These are phyloP conservation scores for Phytophthora brassicae DNA, from an alignment of 352 stramenopile species.

Conservation along the genomic window DNA sequence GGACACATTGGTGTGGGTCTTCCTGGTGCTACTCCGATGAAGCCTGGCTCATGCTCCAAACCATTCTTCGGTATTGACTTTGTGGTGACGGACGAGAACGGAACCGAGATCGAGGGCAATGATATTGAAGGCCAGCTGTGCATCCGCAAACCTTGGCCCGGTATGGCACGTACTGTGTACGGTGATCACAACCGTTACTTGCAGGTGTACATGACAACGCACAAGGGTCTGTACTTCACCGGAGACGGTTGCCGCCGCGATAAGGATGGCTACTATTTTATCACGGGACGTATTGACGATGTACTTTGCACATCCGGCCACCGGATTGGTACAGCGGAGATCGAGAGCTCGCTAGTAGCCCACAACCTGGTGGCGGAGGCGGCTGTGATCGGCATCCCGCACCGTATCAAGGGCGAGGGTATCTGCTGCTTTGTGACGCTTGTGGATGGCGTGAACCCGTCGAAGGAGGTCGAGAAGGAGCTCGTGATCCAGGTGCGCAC, in stretches of 20 bases:
- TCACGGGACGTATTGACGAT: conserved; percentile 98
- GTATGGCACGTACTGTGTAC: conserved; percentile 94
- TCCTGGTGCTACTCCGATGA: conserved; percentile 84
- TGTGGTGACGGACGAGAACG: conserved; percentile 74
- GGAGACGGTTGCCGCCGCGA: conserved; percentile 88
- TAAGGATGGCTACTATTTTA: conserved; percentile 97
- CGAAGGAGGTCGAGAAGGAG: conserved; percentile 52
- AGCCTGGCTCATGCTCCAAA: conserved; percentile 93
- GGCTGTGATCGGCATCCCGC: conserved; percentile 93
- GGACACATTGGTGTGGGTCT: conserved; percentile 95
- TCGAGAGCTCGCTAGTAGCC: conserved; percentile 89
- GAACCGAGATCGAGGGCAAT: conserved; percentile 85
- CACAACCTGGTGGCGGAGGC: conserved; percentile 93
- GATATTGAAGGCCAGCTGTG: conserved; percentile 93
- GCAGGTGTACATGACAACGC: conserved; percentile 94
- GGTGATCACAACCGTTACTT: conserved; percentile 95
- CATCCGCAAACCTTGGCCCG: conserved; percentile 94
- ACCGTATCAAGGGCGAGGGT: conserved; percentile 96
- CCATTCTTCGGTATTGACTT: conserved; percentile 96
- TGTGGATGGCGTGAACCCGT: conserved; percentile 72
- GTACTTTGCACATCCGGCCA: conserved; percentile 95
- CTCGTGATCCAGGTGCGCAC: conserved; percentile 82
- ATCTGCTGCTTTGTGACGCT: conserved; percentile 96
- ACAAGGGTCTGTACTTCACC: conserved; percentile 97
- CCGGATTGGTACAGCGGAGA: conserved; percentile 88